Percentiles rank a stretch among this genome's conserved stretches.
These are phyloP conservation scores for Heteromeles arbutifolia DNA, from an alignment of 306 rosid species.

Conservation along the genomic window DNA sequence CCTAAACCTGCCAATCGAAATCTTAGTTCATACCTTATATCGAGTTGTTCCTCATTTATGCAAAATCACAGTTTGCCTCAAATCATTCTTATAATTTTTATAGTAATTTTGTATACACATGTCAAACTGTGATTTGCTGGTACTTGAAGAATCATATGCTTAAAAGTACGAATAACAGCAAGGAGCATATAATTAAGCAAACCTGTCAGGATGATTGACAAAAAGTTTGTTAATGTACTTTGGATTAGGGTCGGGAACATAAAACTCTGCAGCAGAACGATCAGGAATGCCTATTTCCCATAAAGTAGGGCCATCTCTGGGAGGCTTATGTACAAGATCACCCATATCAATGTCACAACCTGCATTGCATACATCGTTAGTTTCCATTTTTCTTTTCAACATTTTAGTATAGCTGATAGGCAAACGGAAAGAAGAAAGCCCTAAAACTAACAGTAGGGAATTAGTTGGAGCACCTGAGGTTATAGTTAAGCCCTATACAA, in stretches of 20 bases:
- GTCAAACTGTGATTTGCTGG: too few relatives aligned
- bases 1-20: slow-evolving; percentile 27
- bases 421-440: not conserved
- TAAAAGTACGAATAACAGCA: not conserved
- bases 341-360: slow-evolving; percentile 49
- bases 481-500: slow-evolving; percentile 18
- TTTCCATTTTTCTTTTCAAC: not conserved
- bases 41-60: not conserved
- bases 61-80: not conserved
- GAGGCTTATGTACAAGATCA: slow-evolving; percentile 66
- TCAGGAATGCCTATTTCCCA: slow-evolving; percentile 98
- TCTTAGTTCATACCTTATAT: not conserved
- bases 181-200: not conserved
- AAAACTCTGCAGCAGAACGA: slow-evolving; percentile 82
- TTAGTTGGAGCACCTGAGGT: slow-evolving; percentile 37
- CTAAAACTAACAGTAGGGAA: not conserved
- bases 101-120: too few relatives aligned
- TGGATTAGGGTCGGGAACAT: slow-evolving; percentile 83
- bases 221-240: slow-evolving; percentile 67
- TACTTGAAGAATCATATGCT: too few relatives aligned
- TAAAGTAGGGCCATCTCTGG: slow-evolving; percentile 84
- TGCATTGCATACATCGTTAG: slow-evolving; percentile 11
- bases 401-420: not conserved
- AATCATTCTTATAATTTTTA: not conserved
- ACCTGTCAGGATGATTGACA: slow-evolving; percentile 81